Conservation (phyloP, 2,329 filamentous ascomycete genomes). For the Verticillium dahliae region DNA sequence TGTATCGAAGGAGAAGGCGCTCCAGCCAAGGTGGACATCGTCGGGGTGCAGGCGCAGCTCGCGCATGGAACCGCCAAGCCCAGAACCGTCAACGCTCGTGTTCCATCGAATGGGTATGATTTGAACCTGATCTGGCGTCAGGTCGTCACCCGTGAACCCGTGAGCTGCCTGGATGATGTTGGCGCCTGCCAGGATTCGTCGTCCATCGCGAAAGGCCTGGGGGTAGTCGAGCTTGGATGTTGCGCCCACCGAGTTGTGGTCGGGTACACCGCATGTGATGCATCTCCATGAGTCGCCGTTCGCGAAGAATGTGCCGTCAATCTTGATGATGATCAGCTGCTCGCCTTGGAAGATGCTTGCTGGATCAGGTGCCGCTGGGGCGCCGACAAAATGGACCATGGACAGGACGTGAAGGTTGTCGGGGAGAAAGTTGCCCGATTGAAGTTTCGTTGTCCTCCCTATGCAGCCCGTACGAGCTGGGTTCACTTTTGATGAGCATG, state of each 20-base stretch:
- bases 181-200: conserved; percentile 23
- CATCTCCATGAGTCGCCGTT: conserved; percentile 42
- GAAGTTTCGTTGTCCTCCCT: conserved; percentile 1
- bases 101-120: conserved; percentile 34
- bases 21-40: conserved; percentile 29
- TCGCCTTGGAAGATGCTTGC: conserved; percentile 32
- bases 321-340: conserved; percentile 35
- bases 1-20: conserved; percentile 17
- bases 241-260: conserved; percentile 19
- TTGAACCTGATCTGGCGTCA: conserved; percentile 22
- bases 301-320: conserved; percentile 29
- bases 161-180: conserved; percentile 26
- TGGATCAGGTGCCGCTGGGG: conserved; percentile 28
- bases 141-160: conserved; percentile 24
- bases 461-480: conserved; percentile 30
- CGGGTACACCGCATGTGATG: conserved; percentile 34
- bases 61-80: conserved; percentile 21
- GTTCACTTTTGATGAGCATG: conserved; percentile 26
- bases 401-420: conserved; percentile 35
- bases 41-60: conserved; percentile 35
- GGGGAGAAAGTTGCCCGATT: conserved; percentile 25
- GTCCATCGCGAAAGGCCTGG: conserved; percentile 32
- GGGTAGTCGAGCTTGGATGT: conserved; percentile 28
- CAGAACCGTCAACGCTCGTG: conserved; percentile 18
- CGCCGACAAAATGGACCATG: conserved; percentile 32